Percentiles rank a stretch among this genome's conserved stretches.
Conservation (phyloP, 2,329 filamentous ascomycete species). For the Sarocladium strictum region DNA sequence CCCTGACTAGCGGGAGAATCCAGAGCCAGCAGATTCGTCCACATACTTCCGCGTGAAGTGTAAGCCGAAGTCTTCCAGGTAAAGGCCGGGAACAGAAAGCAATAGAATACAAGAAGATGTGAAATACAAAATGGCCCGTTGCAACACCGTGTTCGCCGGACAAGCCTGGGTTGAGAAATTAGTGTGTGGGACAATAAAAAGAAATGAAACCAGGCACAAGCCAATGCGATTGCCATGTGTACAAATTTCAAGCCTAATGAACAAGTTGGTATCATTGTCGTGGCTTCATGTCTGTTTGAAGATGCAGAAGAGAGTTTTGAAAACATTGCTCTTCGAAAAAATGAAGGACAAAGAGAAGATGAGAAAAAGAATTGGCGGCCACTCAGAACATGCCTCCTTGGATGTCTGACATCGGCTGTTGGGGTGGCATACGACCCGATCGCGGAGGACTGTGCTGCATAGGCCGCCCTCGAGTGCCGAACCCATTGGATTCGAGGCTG, state of each 20-base stretch:
- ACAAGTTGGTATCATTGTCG: background rate
- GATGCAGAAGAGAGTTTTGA: background rate
- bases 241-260: background rate
- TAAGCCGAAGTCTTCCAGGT: background rate
- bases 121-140: background rate
- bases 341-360: background rate
- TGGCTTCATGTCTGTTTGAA: background rate
- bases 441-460: conserved; percentile 4
- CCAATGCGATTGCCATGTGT: background rate
- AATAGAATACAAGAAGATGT: background rate
- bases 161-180: background rate
- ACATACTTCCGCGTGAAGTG: background rate
- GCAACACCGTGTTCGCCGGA: background rate
- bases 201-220: background rate
- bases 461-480: background rate
- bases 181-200: background rate
- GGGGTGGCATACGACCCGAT: background rate
- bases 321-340: background rate
- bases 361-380: background rate
- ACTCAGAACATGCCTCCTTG: conserved; percentile 2
- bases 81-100: background rate
- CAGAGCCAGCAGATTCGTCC: background rate
- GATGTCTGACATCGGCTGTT: background rate
- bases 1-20: background rate
- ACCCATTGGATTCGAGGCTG: background rate